Conservation (phyloP, 2,329 filamentous ascomycete species). For the Orbilia ellipsospora region DNA sequence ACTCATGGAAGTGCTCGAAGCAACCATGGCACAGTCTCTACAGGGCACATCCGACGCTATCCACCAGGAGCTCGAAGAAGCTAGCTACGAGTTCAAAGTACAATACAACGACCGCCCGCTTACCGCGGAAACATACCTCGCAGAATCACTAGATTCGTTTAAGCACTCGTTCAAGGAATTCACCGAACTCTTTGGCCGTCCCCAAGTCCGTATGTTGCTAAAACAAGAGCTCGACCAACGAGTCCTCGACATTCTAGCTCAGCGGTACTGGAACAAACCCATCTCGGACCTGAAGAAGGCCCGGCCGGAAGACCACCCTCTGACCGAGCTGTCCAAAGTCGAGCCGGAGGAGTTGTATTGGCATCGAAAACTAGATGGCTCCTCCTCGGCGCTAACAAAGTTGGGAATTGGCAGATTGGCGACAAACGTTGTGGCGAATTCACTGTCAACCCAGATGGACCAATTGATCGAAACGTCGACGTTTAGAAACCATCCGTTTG, state of each 20-base stretch:
- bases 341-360: conserved; percentile 88
- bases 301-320: conserved; percentile 72
- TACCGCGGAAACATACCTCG: conserved; percentile 94
- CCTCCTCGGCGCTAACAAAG: conserved; percentile 88
- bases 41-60: conserved; percentile 92
- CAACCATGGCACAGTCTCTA: conserved; percentile 94
- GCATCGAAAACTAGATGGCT: conserved; percentile 93
- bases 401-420: conserved; percentile 91
- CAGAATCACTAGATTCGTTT: conserved; percentile 93
- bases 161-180: conserved; percentile 98
- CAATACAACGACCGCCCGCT: conserved; percentile 97
- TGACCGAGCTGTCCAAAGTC: conserved; percentile 83
- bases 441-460: conserved; percentile 87
- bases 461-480: conserved; percentile 80
- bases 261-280: conserved; percentile 97
- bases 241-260: conserved; percentile 89
- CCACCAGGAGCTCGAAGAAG: conserved; percentile 92
- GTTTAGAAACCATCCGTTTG: conserved; percentile 90
- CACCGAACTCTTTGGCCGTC: conserved; percentile 85
- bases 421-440: conserved; percentile 87
- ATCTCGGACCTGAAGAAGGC: conserved; percentile 76
- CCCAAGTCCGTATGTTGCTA: conserved; percentile 86
- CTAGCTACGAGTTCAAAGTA: conserved; percentile 98
- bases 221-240: conserved; percentile 95
- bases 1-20: conserved; percentile 94